Evolutionary conservation across 2,329 filamentous ascomycete genomes (phyloP), one percentile per base, ranked within the genome.

Genomic region (Calonectria crousiana): DNA sequence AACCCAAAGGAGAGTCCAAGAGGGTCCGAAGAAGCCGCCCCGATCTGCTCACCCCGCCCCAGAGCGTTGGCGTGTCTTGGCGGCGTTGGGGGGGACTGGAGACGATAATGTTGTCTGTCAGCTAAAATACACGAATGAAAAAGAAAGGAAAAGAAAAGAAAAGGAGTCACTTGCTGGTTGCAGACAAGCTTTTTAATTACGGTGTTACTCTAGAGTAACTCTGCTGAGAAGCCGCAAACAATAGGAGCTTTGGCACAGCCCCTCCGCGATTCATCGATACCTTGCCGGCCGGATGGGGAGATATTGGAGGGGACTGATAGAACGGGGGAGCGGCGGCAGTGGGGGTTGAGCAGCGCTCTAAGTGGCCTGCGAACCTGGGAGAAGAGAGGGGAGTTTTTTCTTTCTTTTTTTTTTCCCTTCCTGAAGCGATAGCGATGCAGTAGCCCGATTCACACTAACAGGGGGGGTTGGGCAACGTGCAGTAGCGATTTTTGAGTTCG

Each of bases 381-480:
- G 10, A 34, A 28, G 62, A 51, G 44, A 26, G 18, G 47, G 41
- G 34, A 51, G 56, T 49, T 53, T 70, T 52, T 47, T 47, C 23
- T 20, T 13, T 11, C 20, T 13, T 49, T 53, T 70, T 52, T 47
- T 47, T 47, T 20, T 13, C 6, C 20, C n/a, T 47, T 47, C 23
- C 30, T 51, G 49, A 52, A 38, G 62, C 67, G 71, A 70, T 73
- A 73, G 72, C 66, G 73, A 53, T 77, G 78, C 76, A 78, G 78
- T 79, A 79, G 78, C 60, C 65, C 56, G 73, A 79, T 77, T 76
- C 76, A 77, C 56, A 76, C 65, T 56, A 68, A 69, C 76, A 76
- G 74, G 77, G 71, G 71, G 77, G n/a, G 56, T 41, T 41, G 36
- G 34, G n/a, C 28, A 62, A 62, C 56, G 56, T 62, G 56, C 56